These are phyloP conservation scores for Effrenium voratum DNA, from an alignment of 73 alveolate species.

Conservation along the genomic window DNA sequence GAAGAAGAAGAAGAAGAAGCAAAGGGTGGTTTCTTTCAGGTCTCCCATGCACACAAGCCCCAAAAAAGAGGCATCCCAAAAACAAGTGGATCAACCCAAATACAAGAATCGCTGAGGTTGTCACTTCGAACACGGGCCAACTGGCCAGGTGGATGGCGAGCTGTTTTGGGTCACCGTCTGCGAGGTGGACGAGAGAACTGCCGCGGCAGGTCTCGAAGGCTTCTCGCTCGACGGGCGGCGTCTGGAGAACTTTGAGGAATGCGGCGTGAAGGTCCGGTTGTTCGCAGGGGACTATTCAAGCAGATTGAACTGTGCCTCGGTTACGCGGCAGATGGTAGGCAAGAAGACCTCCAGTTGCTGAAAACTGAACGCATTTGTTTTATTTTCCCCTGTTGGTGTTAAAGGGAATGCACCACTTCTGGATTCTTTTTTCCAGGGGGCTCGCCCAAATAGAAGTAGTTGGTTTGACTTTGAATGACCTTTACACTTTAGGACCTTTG, in stretches of 20 bases:
- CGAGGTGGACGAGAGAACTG: neutral
- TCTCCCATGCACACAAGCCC: too few relatives aligned
- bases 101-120: too few relatives aligned
- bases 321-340: too few relatives aligned
- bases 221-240: neutral
- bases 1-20: too few relatives aligned
- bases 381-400: neutral
- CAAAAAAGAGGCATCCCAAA: too few relatives aligned
- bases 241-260: neutral
- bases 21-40: too few relatives aligned
- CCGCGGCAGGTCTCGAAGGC: constrained; percentile 23
- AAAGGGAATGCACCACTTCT: neutral
- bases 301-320: neutral
- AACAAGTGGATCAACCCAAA: too few relatives aligned
- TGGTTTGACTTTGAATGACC: too few relatives aligned
- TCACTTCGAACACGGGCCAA: too few relatives aligned
- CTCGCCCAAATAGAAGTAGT: neutral
- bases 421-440: neutral
- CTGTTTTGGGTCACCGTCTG: constrained; percentile 60
- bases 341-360: neutral
- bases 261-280: constrained; percentile 1
- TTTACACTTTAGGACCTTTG: too few relatives aligned
- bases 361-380: neutral
- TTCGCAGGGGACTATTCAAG: constrained; percentile 66
- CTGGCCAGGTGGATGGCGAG: neutral